Percentiles rank a stretch among this genome's conserved stretches.
These are phyloP conservation scores for Microdochium paspali DNA, from an alignment of 2,329 filamentous ascomycete genomes.

Conservation along the genomic window DNA sequence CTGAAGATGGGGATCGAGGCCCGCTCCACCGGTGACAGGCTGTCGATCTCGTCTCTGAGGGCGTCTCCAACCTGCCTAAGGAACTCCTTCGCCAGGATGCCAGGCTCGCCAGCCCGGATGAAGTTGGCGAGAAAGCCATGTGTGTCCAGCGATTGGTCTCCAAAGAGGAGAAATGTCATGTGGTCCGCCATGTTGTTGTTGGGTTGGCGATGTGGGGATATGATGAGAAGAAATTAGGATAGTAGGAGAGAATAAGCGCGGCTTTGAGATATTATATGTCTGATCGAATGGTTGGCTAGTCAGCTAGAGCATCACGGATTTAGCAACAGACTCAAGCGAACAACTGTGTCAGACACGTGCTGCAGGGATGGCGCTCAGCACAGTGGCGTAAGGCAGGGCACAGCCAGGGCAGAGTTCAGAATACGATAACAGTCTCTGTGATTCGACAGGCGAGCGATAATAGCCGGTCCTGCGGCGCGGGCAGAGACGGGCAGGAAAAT, in stretches of 20 bases:
- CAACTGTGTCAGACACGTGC: neutral
- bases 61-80: conserved; percentile 47
- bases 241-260: neutral
- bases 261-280: neutral
- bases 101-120: conserved; percentile 32
- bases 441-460: neutral
- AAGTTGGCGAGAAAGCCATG: conserved; percentile 51
- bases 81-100: conserved; percentile 50
- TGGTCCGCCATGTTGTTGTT: conserved; percentile 31
- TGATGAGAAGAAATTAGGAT: neutral
- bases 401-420: neutral
- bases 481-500: neutral
- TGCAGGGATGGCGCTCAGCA: neutral
- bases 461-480: neutral
- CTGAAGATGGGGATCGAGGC: conserved; percentile 51
- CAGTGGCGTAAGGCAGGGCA: neutral
- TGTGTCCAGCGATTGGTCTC: conserved; percentile 62
- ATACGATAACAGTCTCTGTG: neutral
- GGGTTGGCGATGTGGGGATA: conserved; percentile 10
- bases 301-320: neutral
- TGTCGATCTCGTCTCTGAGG: conserved; percentile 50
- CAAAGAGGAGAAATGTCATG: conserved; percentile 53
- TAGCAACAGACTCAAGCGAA: neutral
- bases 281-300: neutral
- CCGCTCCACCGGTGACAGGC: conserved; percentile 46